Conservation (phyloP, 2,329 filamentous ascomycete species). For the Aplosporella prunicola region DNA sequence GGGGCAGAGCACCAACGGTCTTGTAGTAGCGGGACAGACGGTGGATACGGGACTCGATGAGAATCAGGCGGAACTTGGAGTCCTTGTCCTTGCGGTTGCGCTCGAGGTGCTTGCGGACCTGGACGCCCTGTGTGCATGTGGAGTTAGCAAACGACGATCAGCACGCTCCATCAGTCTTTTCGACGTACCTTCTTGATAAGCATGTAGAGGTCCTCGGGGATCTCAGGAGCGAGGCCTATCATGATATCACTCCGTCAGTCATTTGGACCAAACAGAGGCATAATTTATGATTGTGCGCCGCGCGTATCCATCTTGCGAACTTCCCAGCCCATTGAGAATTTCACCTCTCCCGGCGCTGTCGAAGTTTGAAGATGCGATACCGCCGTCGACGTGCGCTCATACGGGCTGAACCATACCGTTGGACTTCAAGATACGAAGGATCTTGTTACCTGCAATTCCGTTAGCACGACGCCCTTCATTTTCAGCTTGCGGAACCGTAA, state of each 20-base stretch:
- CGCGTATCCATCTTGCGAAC: constrained; percentile 15
- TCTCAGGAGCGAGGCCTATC: constrained; percentile 90
- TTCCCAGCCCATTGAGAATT: constrained; percentile 16
- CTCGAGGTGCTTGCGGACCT: constrained; percentile 99
- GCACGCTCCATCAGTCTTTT: background rate
- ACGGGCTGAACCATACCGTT: constrained; percentile 64
- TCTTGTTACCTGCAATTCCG: constrained; percentile 77
- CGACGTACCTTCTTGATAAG: constrained; percentile 93
- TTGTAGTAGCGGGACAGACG: constrained; percentile 99
- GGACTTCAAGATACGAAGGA: constrained; percentile 97
- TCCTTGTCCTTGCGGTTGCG: constrained; percentile 99
- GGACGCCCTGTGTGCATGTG: constrained; percentile 67
- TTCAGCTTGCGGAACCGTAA: constrained; percentile 6
- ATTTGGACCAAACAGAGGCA: constrained; percentile 33
- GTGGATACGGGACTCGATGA: constrained; percentile 99
- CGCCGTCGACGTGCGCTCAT: constrained; percentile 33
- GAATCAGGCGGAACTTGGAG: constrained; percentile 99
- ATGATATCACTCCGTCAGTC: constrained; percentile 35
- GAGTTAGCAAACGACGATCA: constrained; percentile 1
- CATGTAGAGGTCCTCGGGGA: constrained; percentile 99
- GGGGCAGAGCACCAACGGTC: constrained; percentile 73
- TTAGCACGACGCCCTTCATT: constrained; percentile 15
- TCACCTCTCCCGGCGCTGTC: no score
- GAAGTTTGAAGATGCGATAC: constrained; percentile 13
- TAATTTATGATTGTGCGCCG: constrained; percentile 30